phyloP scores from a whole-genome alignment of 1,284 basidiomycete genomes.

The Ustilago sp. region DNA sequence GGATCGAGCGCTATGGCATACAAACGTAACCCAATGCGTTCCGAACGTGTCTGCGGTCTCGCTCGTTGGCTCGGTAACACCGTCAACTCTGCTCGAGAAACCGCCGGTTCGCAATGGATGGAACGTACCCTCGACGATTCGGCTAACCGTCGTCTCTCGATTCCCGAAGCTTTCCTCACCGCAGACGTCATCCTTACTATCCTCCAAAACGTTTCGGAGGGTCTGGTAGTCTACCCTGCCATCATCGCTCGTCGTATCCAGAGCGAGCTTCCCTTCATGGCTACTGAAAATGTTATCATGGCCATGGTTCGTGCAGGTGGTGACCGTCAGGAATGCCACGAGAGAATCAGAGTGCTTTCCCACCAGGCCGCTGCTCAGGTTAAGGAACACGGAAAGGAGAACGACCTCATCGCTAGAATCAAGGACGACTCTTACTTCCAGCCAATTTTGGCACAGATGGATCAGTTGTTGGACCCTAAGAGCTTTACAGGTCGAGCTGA shows the following conservation, averaged over 20 bases:
- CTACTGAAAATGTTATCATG: conserved; percentile 97
- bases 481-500: conserved; percentile 62
- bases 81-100: conserved; percentile 65
- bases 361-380: conserved; percentile 95
- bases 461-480: conserved; percentile 64
- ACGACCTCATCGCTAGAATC: conserved; percentile 93
- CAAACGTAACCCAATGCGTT: conserved; percentile 99
- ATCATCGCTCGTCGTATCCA: conserved; percentile 91
- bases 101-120: conserved; percentile 72
- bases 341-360: conserved; percentile 93
- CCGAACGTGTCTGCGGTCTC: conserved; percentile 94
- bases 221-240: conserved; percentile 95
- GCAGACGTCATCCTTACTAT: conserved; percentile 96
- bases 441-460: conserved; percentile 73
- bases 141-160: conserved; percentile 93
- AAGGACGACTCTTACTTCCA: conserved; percentile 77
- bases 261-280: conserved; percentile 98
- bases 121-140: conserved; percentile 72
- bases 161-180: conserved; percentile 96
- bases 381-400: conserved; percentile 92
- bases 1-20: conserved; percentile 97
- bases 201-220: conserved; percentile 95
- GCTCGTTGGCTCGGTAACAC: conserved; percentile 80
- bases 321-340: conserved; percentile 95
- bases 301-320: conserved; percentile 94